These are phyloP conservation scores for Pythium scleroteichum DNA, from an alignment of 352 stramenopile species.

Conservation along the genomic window DNA sequence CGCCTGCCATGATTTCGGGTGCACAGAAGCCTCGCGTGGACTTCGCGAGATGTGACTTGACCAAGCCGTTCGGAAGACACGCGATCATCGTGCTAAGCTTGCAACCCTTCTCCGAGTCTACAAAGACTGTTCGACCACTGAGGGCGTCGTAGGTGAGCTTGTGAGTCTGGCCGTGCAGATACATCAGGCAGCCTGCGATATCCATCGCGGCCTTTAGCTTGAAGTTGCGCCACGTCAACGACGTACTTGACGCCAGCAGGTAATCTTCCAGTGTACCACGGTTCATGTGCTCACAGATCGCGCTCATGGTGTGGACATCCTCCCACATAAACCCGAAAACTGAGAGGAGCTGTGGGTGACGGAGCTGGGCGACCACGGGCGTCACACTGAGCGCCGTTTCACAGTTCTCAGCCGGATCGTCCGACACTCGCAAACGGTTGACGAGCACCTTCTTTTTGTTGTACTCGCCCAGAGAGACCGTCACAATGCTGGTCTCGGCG, in stretches of 20 bases:
- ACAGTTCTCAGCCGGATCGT: conserved; percentile 53
- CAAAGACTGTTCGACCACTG: conserved; percentile 67
- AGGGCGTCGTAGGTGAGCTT: conserved; percentile 72
- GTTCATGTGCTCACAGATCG: conserved; percentile 74
- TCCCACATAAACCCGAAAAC: conserved; percentile 66
- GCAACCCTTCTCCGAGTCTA: conserved; percentile 71
- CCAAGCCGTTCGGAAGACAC: conserved; percentile 44
- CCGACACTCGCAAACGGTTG: conserved; percentile 50
- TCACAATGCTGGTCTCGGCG: conserved; percentile 45
- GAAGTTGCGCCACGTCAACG: conserved; percentile 74
- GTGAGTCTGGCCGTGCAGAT: conserved; percentile 67
- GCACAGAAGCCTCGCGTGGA: conserved; percentile 27
- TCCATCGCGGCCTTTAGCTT: conserved; percentile 74
- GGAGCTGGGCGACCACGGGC: conserved; percentile 61
- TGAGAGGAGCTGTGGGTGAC: conserved; percentile 64
- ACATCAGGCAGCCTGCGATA: conserved; percentile 70
- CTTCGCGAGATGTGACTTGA: conserved; percentile 23
- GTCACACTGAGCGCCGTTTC: conserved; percentile 60
- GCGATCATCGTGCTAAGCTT: conserved; percentile 79
- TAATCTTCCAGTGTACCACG: conserved; percentile 66
- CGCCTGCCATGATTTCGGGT: conserved; percentile 29
- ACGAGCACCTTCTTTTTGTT: conserved; percentile 56
- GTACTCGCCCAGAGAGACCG: conserved; percentile 48
- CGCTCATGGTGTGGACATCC: conserved; percentile 56
- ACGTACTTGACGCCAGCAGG: conserved; percentile 32